Evolutionary conservation across 2,329 filamentous ascomycete species (phyloP).

Genomic region (Cladosporium halotolerans): DNA sequence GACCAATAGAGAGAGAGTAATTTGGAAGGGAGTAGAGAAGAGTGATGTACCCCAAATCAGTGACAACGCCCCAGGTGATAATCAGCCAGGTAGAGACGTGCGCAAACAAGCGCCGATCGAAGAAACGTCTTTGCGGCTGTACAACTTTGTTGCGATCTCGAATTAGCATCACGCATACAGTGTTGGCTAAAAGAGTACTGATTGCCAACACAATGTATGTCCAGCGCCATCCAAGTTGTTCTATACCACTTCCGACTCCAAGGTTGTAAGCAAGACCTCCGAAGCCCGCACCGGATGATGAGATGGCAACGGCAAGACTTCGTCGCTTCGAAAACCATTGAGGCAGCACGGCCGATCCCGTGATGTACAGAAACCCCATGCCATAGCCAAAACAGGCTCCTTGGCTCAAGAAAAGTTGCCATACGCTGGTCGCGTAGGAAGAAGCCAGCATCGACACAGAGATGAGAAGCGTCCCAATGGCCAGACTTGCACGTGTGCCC

Average conservation of each 20-base stretch:
- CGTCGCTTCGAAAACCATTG: constrained; percentile 67
- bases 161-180: constrained; percentile 54
- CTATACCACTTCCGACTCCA: constrained; percentile 59
- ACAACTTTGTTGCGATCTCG: constrained; percentile 45
- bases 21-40: constrained; percentile 23
- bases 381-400: constrained; percentile 67
- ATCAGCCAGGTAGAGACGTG: constrained; percentile 18
- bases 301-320: constrained; percentile 61
- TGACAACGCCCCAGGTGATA: constrained; percentile 20
- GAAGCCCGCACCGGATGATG: constrained; percentile 61
- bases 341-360: constrained; percentile 57
- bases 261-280: constrained; percentile 66
- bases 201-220: too few relatives aligned
- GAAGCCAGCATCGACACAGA: constrained; percentile 59
- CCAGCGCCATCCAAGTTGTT: constrained; percentile 35
- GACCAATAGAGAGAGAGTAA: constrained; percentile 12
- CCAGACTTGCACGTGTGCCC: constrained; percentile 57
- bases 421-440: constrained; percentile 61
- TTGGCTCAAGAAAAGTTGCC: constrained; percentile 68
- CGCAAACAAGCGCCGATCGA: constrained; percentile 17
- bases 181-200: constrained; percentile 37
- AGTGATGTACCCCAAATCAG: constrained; percentile 21
- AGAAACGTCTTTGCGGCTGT: constrained; percentile 13
- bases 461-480: constrained; percentile 59
- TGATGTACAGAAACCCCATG: constrained; percentile 68